Evolutionary conservation across 2,329 filamentous ascomycete species (phyloP).

Genomic region (Penicillium rolfsii): DNA sequence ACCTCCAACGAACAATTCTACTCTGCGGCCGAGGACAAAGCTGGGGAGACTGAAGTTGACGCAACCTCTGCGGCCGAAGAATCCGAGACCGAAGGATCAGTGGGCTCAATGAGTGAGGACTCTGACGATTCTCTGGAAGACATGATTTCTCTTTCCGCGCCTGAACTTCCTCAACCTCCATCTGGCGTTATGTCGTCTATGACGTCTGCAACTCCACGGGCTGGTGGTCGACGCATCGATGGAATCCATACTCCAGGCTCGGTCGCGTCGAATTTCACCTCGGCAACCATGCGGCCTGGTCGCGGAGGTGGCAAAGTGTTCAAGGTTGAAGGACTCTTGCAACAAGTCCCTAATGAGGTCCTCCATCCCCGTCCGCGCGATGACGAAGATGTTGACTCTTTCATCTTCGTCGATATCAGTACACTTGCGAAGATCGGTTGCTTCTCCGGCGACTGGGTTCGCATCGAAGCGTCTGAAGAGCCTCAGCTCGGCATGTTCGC

Average conservation of each 20-base stretch:
- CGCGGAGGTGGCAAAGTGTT: slow-evolving; percentile 77
- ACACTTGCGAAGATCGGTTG: slow-evolving; percentile 88
- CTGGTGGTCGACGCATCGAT: slow-evolving; percentile 69
- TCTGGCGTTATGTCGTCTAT: slow-evolving; percentile 79
- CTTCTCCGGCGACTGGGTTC: slow-evolving; percentile 97
- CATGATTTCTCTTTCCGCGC: slow-evolving; percentile 85
- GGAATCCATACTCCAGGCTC: slow-evolving; percentile 83
- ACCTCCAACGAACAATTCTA: slow-evolving; percentile 89
- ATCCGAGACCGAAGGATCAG: slow-evolving; percentile 60
- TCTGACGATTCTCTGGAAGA: slow-evolving; percentile 93
- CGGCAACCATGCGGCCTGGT: slow-evolving; percentile 76
- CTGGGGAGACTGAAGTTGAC: slow-evolving; percentile 54
- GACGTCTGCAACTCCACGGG: slow-evolving; percentile 79
- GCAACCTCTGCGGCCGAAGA: slow-evolving; percentile 61
- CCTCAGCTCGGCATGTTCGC: slow-evolving; percentile 61
- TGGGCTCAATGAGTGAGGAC: slow-evolving; percentile 67
- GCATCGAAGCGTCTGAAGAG: slow-evolving; percentile 75
- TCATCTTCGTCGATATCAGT: slow-evolving; percentile 87
- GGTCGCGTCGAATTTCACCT: slow-evolving; percentile 85
- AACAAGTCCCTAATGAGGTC: slow-evolving; percentile 72
- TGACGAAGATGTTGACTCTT: slow-evolving; percentile 84
- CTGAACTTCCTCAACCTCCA: slow-evolving; percentile 74
- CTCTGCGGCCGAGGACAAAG: slow-evolving; percentile 82
- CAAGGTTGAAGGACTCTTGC: slow-evolving; percentile 76
- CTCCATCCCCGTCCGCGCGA: slow-evolving; percentile 80